Percentiles rank a stretch among this genome's conserved stretches.
Conservation (phyloP, 495 filamentous ascomycete genomes). For the Acidiella bohemica region DNA sequence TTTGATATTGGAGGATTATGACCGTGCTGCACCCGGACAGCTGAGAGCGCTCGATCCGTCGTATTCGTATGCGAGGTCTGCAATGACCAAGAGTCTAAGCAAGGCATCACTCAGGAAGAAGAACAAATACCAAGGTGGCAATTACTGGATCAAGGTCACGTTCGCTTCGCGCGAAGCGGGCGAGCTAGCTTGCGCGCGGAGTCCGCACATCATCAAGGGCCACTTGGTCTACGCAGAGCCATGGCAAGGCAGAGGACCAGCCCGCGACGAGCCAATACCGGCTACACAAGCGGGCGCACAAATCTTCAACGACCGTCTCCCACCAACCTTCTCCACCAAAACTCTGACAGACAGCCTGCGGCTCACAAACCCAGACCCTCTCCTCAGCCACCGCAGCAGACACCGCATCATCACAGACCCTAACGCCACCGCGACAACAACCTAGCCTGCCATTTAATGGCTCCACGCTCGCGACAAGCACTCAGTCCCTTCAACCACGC, state of each 20-base stretch:
- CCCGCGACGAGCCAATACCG: slow-evolving; percentile 47
- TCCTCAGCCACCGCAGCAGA: slow-evolving; percentile 51
- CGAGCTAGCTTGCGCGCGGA: slow-evolving; percentile 58
- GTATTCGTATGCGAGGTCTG: slow-evolving; percentile 13
- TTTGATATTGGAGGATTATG: slow-evolving; percentile 80
- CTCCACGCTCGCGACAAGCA: background rate
- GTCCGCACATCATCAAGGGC: slow-evolving; percentile 64
- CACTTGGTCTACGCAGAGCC: slow-evolving; percentile 65
- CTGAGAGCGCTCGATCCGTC: slow-evolving; percentile 37
- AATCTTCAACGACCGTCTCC: slow-evolving; percentile 10
- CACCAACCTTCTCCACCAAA: slow-evolving; percentile 11
- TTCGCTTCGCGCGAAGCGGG: slow-evolving; percentile 73
- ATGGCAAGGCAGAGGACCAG: slow-evolving; percentile 57
- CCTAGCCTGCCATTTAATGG: background rate
- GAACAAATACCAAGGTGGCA: slow-evolving; percentile 60
- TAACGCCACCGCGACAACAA: background rate
- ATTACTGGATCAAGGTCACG: slow-evolving; percentile 86
- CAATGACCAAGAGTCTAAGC: slow-evolving; percentile 46
- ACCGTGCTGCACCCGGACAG: slow-evolving; percentile 52
- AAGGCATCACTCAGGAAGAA: slow-evolving; percentile 58
- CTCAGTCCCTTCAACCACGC: slow-evolving; percentile 1
- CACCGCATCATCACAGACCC: background rate
- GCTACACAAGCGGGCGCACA: slow-evolving; percentile 20
- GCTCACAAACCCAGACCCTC: slow-evolving; percentile 17
- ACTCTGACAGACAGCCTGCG: slow-evolving; percentile 1